Evolutionary conservation across 768 basidiomycete genomes (phyloP).

Genomic region (Coprinopsis sp.): DNA sequence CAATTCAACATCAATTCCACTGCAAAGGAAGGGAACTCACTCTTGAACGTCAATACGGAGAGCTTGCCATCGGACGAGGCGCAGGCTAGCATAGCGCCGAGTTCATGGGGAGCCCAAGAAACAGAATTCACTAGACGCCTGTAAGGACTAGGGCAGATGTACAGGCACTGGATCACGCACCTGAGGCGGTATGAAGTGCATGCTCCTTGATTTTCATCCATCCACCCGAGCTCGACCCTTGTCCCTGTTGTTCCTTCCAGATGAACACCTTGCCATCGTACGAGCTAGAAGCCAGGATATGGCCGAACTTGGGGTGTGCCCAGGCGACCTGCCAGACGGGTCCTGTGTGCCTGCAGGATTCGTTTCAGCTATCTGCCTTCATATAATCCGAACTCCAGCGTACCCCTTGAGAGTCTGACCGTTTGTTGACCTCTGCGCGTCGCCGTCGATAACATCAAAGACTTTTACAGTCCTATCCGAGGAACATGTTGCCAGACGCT

Average conservation of each 20-base stretch:
- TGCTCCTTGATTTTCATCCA: slow-evolving; percentile 98
- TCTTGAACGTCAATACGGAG: slow-evolving; percentile 95
- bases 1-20: not conserved
- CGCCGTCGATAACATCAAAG: slow-evolving; percentile 91
- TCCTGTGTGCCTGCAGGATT: slow-evolving; percentile 72
- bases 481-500: slow-evolving; percentile 93
- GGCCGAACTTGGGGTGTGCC: slow-evolving; percentile 97
- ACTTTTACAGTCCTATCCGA: slow-evolving; percentile 94
- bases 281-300: slow-evolving; percentile 95
- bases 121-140: slow-evolving; percentile 80
- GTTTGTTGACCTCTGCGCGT: slow-evolving; percentile 54
- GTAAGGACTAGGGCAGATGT: not conserved
- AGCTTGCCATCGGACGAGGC: slow-evolving; percentile 97
- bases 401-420: slow-evolving; percentile 83
- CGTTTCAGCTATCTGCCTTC: not conserved
- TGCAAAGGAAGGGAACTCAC: slow-evolving; percentile 40
- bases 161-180: slow-evolving; percentile 39
- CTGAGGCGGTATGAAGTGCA: slow-evolving; percentile 87
- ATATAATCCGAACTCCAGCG: slow-evolving; percentile 15
- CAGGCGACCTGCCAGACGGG: slow-evolving; percentile 98
- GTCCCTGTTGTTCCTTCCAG: slow-evolving; percentile 86
- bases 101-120: slow-evolving; percentile 98
- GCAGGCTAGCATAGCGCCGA: slow-evolving; percentile 94
- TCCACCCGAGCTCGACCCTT: slow-evolving; percentile 49
- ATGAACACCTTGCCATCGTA: slow-evolving; percentile 98